Conservation (phyloP, 2,329 filamentous ascomycete genomes). For the Fusarium buxicola region DNA sequence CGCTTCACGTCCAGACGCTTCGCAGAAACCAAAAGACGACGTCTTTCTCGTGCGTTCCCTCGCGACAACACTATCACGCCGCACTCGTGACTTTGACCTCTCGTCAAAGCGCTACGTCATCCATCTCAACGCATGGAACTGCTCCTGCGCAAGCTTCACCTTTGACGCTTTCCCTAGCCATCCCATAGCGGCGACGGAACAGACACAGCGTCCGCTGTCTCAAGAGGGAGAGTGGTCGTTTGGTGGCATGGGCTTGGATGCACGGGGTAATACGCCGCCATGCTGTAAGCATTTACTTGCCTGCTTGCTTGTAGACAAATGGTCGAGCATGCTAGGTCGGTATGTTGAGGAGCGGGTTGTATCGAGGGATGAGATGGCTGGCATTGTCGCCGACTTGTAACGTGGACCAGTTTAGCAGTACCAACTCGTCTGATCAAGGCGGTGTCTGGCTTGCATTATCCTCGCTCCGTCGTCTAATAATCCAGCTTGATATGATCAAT, state of each 20-base stretch:
- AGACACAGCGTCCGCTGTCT: neutral
- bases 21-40: constrained; percentile 36
- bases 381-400: constrained; percentile 66
- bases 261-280: constrained; percentile 59
- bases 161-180: constrained; percentile 72
- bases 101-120: constrained; percentile 71
- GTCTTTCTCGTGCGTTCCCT: constrained; percentile 75
- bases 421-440: constrained; percentile 10
- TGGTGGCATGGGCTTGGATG: constrained; percentile 62
- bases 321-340: constrained; percentile 65
- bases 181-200: constrained; percentile 6
- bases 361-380: constrained; percentile 76
- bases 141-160: constrained; percentile 86
- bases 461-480: constrained; percentile 40
- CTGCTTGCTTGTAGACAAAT: constrained; percentile 78
- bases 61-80: constrained; percentile 49
- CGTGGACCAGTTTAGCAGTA: constrained; percentile 11
- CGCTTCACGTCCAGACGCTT: neutral
- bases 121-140: constrained; percentile 82
- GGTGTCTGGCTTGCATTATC: constrained; percentile 40
- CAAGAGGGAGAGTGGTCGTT: constrained; percentile 53
- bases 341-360: constrained; percentile 68
- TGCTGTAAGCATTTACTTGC: constrained; percentile 93
- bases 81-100: constrained; percentile 26
- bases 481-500: constrained; percentile 47